Conservation (phyloP, 345 rosid genomes). For the Boechera divaricarpa region DNA sequence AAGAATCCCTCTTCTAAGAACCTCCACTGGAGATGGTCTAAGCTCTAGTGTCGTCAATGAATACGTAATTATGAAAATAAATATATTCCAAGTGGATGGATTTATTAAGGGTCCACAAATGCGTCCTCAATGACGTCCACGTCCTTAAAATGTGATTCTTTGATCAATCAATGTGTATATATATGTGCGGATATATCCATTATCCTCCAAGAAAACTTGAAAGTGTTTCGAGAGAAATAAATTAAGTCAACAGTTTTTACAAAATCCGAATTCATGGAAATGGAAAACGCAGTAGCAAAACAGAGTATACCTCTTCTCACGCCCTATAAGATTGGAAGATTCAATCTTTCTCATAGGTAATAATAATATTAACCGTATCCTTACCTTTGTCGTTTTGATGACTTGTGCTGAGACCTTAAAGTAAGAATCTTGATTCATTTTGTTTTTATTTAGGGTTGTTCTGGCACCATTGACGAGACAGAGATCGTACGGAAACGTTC, state of each 20-base stretch:
- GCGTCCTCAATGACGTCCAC: slow-evolving; percentile 38
- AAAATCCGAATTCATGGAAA: not conserved
- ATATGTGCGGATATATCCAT: not conserved
- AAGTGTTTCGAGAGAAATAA: not conserved
- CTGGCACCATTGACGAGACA: slow-evolving; percentile 68
- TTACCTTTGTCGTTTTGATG: not conserved
- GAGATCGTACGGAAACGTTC: slow-evolving; percentile 61
- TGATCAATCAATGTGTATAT: slow-evolving; percentile 1
- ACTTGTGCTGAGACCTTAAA: not conserved
- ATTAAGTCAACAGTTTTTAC: not conserved
- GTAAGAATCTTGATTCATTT: not conserved
- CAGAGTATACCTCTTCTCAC: slow-evolving; percentile 43
- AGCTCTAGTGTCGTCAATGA: slow-evolving; percentile 31
- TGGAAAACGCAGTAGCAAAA: slow-evolving; percentile 28
- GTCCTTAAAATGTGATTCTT: not conserved
- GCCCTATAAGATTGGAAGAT: slow-evolving; percentile 44
- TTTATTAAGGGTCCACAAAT: not conserved
- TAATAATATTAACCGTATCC: not conserved
- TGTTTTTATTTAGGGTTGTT: slow-evolving; percentile 49
- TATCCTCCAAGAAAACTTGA: not conserved
- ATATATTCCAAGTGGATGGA: not conserved
- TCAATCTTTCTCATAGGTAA: slow-evolving; percentile 45
- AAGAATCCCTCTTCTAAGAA: no score
- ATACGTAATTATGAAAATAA: slow-evolving; percentile 7
- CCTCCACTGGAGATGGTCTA: no score